Percentiles rank a stretch among this genome's conserved stretches.
phyloP scores from a whole-genome alignment of 2,329 filamentous ascomycete genomes.

The Ophiostoma sp. region DNA sequence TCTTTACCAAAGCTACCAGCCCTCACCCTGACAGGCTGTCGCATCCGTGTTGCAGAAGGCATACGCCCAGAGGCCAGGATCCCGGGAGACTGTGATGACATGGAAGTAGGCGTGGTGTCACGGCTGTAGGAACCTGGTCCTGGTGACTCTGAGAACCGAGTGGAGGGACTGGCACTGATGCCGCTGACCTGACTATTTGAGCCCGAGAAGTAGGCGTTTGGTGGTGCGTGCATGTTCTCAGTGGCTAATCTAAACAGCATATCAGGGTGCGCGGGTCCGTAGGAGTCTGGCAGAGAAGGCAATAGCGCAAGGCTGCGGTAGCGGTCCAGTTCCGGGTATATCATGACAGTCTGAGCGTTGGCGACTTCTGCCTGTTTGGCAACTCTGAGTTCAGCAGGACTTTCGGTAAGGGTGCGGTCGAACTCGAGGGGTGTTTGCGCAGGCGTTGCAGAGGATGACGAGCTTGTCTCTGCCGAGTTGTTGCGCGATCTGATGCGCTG shows the following conservation, averaged over 20 bases:
- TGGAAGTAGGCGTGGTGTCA: constrained; percentile 72
- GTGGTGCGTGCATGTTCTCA: constrained; percentile 57
- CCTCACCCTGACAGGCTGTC: constrained; percentile 52
- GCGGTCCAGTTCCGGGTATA: constrained; percentile 57
- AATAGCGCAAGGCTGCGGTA: constrained; percentile 47
- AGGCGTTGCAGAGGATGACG: constrained; percentile 41
- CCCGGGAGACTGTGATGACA: constrained; percentile 67
- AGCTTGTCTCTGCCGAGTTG: constrained; percentile 37
- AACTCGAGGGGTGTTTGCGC: constrained; percentile 37
- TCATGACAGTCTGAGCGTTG: constrained; percentile 40
- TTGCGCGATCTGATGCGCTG: constrained; percentile 39
- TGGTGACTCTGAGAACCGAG: constrained; percentile 67
- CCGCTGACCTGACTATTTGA: constrained; percentile 52
- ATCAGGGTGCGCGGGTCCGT: constrained; percentile 37
- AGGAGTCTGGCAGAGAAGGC: constrained; percentile 27
- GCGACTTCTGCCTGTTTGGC: constrained; percentile 41
- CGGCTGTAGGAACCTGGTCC: constrained; percentile 66
- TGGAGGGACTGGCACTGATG: constrained; percentile 67
- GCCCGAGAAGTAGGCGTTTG: constrained; percentile 56
- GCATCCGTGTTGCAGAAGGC: constrained; percentile 41
- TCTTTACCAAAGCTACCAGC: constrained; percentile 52
- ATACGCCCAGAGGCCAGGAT: constrained; percentile 46
- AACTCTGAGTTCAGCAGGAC: constrained; percentile 41
- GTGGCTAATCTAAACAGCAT: constrained; percentile 54
- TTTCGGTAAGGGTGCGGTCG: constrained; percentile 41